Evolutionary conservation across 768 basidiomycete species (phyloP), one percentile per base, ranked within the genome.

Genomic region (Boletus eberwhitei): DNA sequence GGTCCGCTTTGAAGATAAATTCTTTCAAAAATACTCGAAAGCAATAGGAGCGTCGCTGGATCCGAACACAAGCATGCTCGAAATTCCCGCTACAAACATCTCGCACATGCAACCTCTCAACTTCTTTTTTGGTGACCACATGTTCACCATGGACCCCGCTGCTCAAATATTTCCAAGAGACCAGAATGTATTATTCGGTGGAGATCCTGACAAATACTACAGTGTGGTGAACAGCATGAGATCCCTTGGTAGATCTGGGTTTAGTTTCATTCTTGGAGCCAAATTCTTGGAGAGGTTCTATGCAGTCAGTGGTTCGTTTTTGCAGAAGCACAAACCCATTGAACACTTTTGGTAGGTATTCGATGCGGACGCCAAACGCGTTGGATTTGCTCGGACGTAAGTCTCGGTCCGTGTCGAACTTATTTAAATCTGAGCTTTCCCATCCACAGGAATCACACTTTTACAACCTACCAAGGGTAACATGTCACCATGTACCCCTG

Each of bases 351-450:
- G 41, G 7, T 26, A 65, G 65, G 57, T 67, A 4, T 64, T 67
- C 19, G 64, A 67, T 38, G 8, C 50, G 22, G 65, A 67, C 19
- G 47, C 43, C 2, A 52, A 54, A 8, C 62, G 54, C 4, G 37
- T 65, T 41, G 65, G 65, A 22, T 64, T 64, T 40, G 68, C 49
- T 17, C 37, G 57, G 50, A 67, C 62, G 64, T 67, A 17, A 58
- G 64, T 61, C n/a, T n/a, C 26, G 5, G 11, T 49, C 1, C 2
- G 2, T 38, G 16, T 26, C 26, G 11, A 32, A 29, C 34, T 4
- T 8, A 0, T 8, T n/a, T 11, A 8, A 6, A 32, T 52, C 44
- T 55, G 39, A 59, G 8, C 24, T 5, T 17, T n/a, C 21, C 13
- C 19, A n/a, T 41, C 17, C 19, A 32, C 44, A 67, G 65, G 44